Conservation (phyloP, 2,329 filamentous ascomycete genomes). For the Trematosphaeria pertusa region DNA sequence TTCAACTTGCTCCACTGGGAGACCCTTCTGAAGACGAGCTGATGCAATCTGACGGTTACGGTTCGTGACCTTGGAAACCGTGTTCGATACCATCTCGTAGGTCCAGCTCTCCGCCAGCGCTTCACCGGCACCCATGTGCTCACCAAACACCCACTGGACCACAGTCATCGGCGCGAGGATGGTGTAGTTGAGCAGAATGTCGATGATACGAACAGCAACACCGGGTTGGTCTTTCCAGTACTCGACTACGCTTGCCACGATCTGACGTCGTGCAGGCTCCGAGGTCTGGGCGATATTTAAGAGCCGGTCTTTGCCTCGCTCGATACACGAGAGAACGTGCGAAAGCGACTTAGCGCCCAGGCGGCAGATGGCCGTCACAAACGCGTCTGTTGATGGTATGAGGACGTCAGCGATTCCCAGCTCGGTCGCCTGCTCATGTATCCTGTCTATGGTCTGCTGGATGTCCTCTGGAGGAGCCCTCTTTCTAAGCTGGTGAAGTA, state of each 20-base stretch:
- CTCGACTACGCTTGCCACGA: slow-evolving; percentile 85
- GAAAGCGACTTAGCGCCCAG: slow-evolving; percentile 95
- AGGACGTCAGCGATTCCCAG: slow-evolving; percentile 75
- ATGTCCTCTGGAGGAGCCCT: slow-evolving; percentile 88
- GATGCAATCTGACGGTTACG: slow-evolving; percentile 81
- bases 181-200: slow-evolving; percentile 97
- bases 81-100: slow-evolving; percentile 89
- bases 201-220: slow-evolving; percentile 88
- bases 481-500: slow-evolving; percentile 78
- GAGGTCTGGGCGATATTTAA: slow-evolving; percentile 78
- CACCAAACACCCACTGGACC: slow-evolving; percentile 85
- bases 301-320: slow-evolving; percentile 89
- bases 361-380: slow-evolving; percentile 91
- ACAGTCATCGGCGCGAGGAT: slow-evolving; percentile 87
- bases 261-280: slow-evolving; percentile 80
- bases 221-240: slow-evolving; percentile 96
- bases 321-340: slow-evolving; percentile 93
- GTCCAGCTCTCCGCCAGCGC: slow-evolving; percentile 76
- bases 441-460: slow-evolving; percentile 78
- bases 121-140: slow-evolving; percentile 68
- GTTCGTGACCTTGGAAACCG: slow-evolving; percentile 87
- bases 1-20: slow-evolving; percentile 63
- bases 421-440: slow-evolving; percentile 78
- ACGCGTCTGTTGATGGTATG: slow-evolving; percentile 88
- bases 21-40: slow-evolving; percentile 64